Evolutionary conservation across 306 rosid species (phyloP).

Genomic region (Vachellia collinsii): DNA sequence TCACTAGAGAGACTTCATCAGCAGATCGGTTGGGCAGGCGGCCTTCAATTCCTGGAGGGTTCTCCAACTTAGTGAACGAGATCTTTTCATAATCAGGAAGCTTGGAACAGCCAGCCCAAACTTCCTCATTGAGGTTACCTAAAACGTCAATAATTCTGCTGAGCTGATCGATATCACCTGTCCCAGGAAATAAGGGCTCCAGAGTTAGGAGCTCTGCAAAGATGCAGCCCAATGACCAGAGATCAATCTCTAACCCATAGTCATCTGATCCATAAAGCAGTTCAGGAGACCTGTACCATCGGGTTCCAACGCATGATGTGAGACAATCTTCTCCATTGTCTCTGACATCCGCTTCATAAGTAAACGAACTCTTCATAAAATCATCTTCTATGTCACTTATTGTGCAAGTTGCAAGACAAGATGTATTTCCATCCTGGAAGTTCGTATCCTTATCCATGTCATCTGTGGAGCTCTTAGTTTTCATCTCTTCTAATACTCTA

Average conservation of each 20-base stretch:
- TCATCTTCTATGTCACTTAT: constrained; percentile 76
- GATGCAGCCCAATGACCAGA: constrained; percentile 94
- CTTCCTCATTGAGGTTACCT: constrained; percentile 76
- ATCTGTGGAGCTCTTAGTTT: constrained; percentile 50
- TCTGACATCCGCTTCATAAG: constrained; percentile 62
- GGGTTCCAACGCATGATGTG: constrained; percentile 89
- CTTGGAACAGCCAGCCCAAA: constrained; percentile 67
- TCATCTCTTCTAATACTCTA: constrained; percentile 72
- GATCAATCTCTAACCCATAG: constrained; percentile 85
- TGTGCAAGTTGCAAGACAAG: constrained; percentile 92
- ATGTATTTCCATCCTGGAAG: constrained; percentile 64
- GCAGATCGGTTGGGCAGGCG: constrained; percentile 52
- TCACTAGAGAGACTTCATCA: constrained; percentile 55
- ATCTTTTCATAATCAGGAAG: constrained; percentile 74
- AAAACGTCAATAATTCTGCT: constrained; percentile 68
- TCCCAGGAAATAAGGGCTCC: constrained; percentile 84
- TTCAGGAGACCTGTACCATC: constrained; percentile 89
- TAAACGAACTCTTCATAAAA: constrained; percentile 56
- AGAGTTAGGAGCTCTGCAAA: constrained; percentile 66
- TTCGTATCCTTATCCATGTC: constrained; percentile 65
- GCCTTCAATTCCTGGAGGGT: constrained; percentile 65
- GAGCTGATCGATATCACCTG: constrained; percentile 83
- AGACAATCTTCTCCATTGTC: constrained; percentile 56
- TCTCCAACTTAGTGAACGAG: constrained; percentile 64
- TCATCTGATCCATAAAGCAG: constrained; percentile 72